These are phyloP conservation scores for Rhizopogon vinicolor DNA, from an alignment of 768 basidiomycete genomes.

Conservation along the genomic window DNA sequence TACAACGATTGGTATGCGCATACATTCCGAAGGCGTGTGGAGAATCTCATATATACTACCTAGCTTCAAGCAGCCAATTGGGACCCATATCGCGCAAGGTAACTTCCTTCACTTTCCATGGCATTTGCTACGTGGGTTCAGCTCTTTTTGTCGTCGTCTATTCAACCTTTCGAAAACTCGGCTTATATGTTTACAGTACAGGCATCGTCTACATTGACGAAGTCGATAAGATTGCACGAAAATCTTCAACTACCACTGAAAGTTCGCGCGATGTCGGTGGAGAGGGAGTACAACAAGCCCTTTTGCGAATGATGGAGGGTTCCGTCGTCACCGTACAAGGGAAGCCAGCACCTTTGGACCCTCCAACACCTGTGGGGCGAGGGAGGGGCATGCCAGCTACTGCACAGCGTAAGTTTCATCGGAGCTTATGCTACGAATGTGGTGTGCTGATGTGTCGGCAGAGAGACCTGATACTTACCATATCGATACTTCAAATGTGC, in stretches of 20 bases:
- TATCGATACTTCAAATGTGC: conserved; percentile 84
- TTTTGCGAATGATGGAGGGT: conserved; percentile 93
- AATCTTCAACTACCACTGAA: conserved; percentile 44
- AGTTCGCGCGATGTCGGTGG: conserved; percentile 87
- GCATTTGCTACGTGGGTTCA: not conserved
- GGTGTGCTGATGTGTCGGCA: conserved; percentile 20
- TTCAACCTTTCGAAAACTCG: conserved; percentile 3
- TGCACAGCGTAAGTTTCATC: conserved; percentile 13
- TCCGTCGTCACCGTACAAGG: conserved; percentile 78
- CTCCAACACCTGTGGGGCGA: conserved; percentile 45
- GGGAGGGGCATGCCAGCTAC: conserved; percentile 32
- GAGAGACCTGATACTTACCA: conserved; percentile 64
- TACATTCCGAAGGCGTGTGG: not conserved
- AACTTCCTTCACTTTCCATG: not conserved
- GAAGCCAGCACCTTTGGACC: conserved; percentile 50
- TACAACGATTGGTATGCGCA: conserved; percentile 65
- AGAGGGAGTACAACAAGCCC: conserved; percentile 93
- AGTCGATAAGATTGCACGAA: conserved; percentile 87
- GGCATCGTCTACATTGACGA: conserved; percentile 98
- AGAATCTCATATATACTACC: conserved; percentile 5
- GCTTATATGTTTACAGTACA: conserved; percentile 41
- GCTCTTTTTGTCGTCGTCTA: not conserved
- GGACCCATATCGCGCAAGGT: conserved; percentile 86
- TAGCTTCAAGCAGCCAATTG: conserved; percentile 88
- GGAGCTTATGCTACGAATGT: conserved; percentile 23